Conservation (phyloP, 148 eudicot species). For the Camellia lanceoleosa region DNA sequence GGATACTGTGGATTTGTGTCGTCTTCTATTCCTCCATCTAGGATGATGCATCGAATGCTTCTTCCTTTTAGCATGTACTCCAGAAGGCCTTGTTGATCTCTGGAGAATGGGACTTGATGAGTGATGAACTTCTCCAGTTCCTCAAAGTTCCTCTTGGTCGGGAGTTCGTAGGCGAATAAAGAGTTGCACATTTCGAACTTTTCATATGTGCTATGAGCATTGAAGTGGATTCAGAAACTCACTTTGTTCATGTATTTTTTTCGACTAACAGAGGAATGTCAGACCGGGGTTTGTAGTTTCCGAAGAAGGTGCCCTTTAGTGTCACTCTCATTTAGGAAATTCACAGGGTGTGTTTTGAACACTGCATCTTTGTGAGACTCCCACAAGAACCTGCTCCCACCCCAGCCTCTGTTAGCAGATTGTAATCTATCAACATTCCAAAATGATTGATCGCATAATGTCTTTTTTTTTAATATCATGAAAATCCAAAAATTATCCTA, state of each 20-base stretch:
- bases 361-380: slow-evolving; percentile 80
- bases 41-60: slow-evolving; percentile 23
- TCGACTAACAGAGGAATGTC: slow-evolving; percentile 75
- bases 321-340: slow-evolving; percentile 74
- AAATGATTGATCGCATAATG: too few species aligned
- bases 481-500: too few species aligned
- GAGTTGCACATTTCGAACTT: too few species aligned
- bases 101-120: slow-evolving; percentile 40
- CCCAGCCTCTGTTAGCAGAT: slow-evolving; percentile 68
- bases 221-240: not conserved
- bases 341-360: slow-evolving; percentile 71
- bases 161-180: too few species aligned
- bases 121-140: slow-evolving; percentile 61
- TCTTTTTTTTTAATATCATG: too few species aligned
- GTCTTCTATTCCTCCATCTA: slow-evolving; percentile 12
- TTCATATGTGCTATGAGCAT: too few species aligned
- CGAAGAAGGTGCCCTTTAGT: slow-evolving; percentile 81
- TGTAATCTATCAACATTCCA: not conserved
- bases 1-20: not conserved
- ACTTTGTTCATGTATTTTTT: slow-evolving; percentile 76
- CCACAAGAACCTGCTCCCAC: slow-evolving; percentile 78
- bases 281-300: slow-evolving; percentile 72
- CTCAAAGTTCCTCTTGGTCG: slow-evolving; percentile 37
- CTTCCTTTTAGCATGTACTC: slow-evolving; percentile 46
- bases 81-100: slow-evolving; percentile 61